Percentiles rank a stretch among this genome's conserved stretches.
Conservation (phyloP, 2,329 filamentous ascomycete genomes). For the Colletotrichum cuscutae region DNA sequence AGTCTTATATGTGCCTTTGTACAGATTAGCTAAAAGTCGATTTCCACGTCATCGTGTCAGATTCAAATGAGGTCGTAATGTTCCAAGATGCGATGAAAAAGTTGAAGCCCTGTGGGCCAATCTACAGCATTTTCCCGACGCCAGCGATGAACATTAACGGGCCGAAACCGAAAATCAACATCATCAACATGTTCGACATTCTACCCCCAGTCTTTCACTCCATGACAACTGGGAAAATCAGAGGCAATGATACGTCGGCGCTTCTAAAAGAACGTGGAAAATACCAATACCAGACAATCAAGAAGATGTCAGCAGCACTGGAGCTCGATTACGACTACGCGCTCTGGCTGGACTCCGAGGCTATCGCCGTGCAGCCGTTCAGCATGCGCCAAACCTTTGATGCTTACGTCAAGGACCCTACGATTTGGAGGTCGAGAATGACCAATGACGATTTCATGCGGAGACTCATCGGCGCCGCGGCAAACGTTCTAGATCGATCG, state of each 20-base stretch:
- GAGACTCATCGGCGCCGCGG: background rate
- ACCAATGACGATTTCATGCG: conserved; percentile 10
- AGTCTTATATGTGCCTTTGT: conserved; percentile 25
- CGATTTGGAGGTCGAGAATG: conserved; percentile 14
- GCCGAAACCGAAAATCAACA: conserved; percentile 2
- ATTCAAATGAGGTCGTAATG: background rate
- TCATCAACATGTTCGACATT: conserved; percentile 24
- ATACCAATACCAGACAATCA: conserved; percentile 24
- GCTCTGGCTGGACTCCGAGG: conserved; percentile 27
- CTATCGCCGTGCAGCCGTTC: conserved; percentile 23
- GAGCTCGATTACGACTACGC: conserved; percentile 16
- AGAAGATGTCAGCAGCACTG: conserved; percentile 15
- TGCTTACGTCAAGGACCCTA: conserved; percentile 4
- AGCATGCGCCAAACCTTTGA: conserved; percentile 12
- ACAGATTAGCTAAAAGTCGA: conserved; percentile 21
- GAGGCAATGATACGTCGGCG: conserved; percentile 7
- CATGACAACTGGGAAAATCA: background rate
- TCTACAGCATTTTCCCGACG: conserved; percentile 13
- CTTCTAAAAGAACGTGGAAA: conserved; percentile 7
- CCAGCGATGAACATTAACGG: conserved; percentile 9
- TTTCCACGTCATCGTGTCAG: conserved; percentile 9
- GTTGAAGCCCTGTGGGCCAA: conserved; percentile 3
- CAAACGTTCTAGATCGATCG: background rate
- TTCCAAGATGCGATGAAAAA: conserved; percentile 1
- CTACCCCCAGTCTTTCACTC: background rate